A percentile compares a stretch with the other conserved stretches of the same genome.
These are phyloP conservation scores for Populus trichocarpa DNA, from an alignment of 441 rosid genomes.

Conservation along the genomic window DNA sequence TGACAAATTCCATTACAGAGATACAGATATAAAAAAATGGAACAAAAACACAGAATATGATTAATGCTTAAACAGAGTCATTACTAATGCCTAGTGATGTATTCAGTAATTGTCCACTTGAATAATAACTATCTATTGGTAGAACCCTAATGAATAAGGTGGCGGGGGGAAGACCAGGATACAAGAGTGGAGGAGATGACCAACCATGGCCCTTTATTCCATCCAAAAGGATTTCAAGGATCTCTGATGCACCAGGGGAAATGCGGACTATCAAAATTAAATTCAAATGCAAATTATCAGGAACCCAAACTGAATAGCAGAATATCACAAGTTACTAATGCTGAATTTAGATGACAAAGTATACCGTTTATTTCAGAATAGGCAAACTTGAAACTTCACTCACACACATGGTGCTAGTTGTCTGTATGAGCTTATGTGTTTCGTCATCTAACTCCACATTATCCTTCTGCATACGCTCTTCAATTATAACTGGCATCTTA, in stretches of 20 bases:
- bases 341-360: background rate
- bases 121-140: background rate
- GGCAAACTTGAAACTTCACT: conserved; percentile 44
- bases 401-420: conserved; percentile 58
- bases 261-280: background rate
- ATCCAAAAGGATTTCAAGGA: background rate
- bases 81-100: background rate
- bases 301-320: background rate
- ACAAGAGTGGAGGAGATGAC: background rate
- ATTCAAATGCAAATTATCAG: background rate
- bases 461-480: conserved; percentile 72
- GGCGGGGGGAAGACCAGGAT: background rate
- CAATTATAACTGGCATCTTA: conserved; percentile 70
- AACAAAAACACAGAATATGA: too few species aligned
- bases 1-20: background rate
- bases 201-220: background rate
- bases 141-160: background rate
- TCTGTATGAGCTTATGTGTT: conserved; percentile 51
- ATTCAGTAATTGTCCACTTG: background rate
- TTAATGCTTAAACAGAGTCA: background rate
- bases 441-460: conserved; percentile 58
- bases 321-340: background rate
- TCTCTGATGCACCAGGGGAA: background rate
- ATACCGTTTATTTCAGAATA: conserved; percentile 16
- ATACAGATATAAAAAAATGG: background rate